Percentiles rank a stretch among this genome's conserved stretches.
These are phyloP conservation scores for Corylus americana DNA, from an alignment of 306 rosid genomes.

Conservation along the genomic window DNA sequence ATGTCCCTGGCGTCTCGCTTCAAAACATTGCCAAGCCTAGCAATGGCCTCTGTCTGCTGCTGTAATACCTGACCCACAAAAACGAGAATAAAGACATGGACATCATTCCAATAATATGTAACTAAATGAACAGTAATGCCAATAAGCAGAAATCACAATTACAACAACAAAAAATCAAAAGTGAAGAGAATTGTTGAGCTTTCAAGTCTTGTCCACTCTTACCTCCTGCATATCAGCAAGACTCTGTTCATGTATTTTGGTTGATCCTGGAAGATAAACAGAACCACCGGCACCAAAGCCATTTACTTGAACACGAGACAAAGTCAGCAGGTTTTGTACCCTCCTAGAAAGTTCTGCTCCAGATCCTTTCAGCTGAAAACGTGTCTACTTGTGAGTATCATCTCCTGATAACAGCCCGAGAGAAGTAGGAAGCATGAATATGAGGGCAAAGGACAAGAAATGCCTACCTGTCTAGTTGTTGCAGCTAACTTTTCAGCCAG, in stretches of 20 bases:
- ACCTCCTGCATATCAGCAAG: conserved; percentile 91
- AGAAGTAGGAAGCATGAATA: background rate
- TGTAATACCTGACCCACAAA: conserved; percentile 72
- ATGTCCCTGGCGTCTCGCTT: conserved; percentile 85
- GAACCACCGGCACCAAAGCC: conserved; percentile 59
- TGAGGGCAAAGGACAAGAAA: conserved; percentile 2
- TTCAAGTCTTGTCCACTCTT: conserved; percentile 10
- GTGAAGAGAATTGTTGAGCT: background rate
- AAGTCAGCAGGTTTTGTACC: conserved; percentile 72
- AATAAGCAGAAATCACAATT: background rate
- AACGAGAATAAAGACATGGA: background rate
- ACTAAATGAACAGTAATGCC: background rate
- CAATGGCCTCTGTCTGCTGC: conserved; percentile 93
- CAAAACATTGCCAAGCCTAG: conserved; percentile 83
- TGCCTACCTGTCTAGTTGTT: conserved; percentile 75
- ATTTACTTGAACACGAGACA: conserved; percentile 75
- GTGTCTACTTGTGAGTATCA: conserved; percentile 29
- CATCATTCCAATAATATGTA: background rate
- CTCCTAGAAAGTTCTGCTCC: conserved; percentile 90
- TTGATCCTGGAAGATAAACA: conserved; percentile 73
- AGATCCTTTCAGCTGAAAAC: conserved; percentile 84
- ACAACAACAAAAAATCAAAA: too few species aligned
- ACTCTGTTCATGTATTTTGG: conserved; percentile 85
- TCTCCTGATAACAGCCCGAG: background rate
- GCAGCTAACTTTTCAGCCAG: conserved; percentile 88